Conservation (phyloP, 441 rosid genomes). For the Iberis amara region DNA sequence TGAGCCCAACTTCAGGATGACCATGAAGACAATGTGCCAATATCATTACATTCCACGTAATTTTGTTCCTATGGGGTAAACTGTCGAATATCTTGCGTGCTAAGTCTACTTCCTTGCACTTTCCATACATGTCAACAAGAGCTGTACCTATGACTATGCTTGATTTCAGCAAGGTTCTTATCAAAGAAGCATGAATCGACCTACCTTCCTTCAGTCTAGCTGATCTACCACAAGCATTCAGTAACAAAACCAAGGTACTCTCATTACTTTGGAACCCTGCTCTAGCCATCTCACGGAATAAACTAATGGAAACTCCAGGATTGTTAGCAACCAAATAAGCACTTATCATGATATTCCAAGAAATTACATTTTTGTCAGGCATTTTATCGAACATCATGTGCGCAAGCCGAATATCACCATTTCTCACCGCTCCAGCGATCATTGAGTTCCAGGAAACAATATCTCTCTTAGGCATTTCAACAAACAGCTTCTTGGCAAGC, state of each 20-base stretch:
- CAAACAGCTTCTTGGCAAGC: conserved; percentile 38
- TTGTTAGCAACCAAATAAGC: conserved; percentile 40
- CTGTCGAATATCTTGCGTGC: conserved; percentile 41
- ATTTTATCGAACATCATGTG: conserved; percentile 40
- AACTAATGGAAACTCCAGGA: conserved; percentile 44
- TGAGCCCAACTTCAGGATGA: conserved; percentile 40
- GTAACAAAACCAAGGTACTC: conserved; percentile 31
- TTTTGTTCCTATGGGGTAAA: conserved; percentile 31
- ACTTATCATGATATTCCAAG: conserved; percentile 49
- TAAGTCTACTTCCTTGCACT: conserved; percentile 39
- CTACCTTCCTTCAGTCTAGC: conserved; percentile 50
- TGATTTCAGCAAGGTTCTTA: conserved; percentile 28
- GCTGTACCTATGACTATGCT: conserved; percentile 38
- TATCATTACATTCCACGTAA: conserved; percentile 60
- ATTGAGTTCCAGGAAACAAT: conserved; percentile 43
- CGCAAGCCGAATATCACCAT: conserved; percentile 31
- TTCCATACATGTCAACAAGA: conserved; percentile 48
- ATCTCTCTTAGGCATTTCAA: conserved; percentile 39
- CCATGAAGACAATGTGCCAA: conserved; percentile 57
- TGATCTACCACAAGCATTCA: conserved; percentile 48
- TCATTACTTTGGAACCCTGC: conserved; percentile 31
- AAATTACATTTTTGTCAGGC: conserved; percentile 35
- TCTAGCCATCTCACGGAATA: conserved; percentile 42
- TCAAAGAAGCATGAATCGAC: conserved; percentile 45
- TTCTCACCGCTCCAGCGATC: conserved; percentile 23